Conservation (phyloP, 2,329 filamentous ascomycete species). For the Botrytis porri region DNA sequence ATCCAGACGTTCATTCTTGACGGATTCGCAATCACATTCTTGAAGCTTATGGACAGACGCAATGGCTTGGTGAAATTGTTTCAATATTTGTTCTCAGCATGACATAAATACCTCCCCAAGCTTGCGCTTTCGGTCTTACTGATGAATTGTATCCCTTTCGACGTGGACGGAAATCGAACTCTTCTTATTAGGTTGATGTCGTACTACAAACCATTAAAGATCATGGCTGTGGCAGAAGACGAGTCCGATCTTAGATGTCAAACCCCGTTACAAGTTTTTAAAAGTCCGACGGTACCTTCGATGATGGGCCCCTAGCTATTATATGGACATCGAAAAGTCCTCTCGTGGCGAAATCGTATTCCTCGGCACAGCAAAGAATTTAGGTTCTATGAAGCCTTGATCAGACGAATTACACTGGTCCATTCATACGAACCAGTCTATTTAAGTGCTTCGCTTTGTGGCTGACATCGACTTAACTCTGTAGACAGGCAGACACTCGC, state of each 20-base stretch:
- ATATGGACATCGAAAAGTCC: not conserved
- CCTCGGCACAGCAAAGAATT: not conserved
- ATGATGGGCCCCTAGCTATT: not conserved
- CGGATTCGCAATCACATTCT: not conserved
- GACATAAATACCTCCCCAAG: not conserved
- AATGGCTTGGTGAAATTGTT: not conserved
- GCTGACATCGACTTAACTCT: not conserved
- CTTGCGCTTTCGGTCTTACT: not conserved
- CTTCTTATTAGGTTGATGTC: not conserved
- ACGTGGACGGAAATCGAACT: not conserved
- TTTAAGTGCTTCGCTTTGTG: not conserved
- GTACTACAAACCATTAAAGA: not conserved
- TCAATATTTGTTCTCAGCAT: not conserved
- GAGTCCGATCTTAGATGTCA: not conserved
- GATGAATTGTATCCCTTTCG: not conserved
- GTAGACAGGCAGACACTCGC: not conserved
- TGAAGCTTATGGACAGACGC: not conserved
- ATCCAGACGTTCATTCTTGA: not conserved
- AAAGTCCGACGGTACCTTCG: not conserved
- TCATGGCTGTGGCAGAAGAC: not conserved
- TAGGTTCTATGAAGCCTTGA: not conserved
- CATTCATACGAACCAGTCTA: not conserved
- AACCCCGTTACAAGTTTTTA: not conserved
- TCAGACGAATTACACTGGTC: not conserved
- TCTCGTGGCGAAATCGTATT: not conserved